Evolutionary conservation across 345 rosid genomes (phyloP).

Genomic region (Murraya koenigii): DNA sequence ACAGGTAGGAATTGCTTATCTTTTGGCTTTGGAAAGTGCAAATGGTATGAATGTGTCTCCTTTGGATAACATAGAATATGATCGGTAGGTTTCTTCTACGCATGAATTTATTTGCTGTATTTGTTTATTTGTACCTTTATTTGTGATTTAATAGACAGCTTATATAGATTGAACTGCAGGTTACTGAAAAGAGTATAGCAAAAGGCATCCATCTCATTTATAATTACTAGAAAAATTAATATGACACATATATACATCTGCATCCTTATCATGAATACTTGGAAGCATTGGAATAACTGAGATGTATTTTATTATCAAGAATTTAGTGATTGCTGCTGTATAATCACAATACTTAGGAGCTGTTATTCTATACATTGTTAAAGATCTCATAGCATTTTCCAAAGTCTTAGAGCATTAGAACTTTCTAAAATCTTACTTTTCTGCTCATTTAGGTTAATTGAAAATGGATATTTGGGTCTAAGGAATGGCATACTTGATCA

Average conservation of each 20-base stretch:
- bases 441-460: conserved; percentile 66
- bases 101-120: neutral
- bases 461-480: conserved; percentile 87
- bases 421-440: neutral
- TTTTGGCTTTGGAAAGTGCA: conserved; percentile 87
- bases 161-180: neutral
- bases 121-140: neutral
- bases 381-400: neutral
- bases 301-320: neutral
- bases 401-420: neutral
- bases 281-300: neutral
- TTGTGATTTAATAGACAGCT: neutral
- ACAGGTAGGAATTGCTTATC: conserved; percentile 61
- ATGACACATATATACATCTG: neutral
- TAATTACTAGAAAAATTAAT: neutral
- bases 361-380: neutral
- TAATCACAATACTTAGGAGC: neutral
- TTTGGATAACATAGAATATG: conserved; percentile 85
- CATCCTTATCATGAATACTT: neutral
- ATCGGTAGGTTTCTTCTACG: conserved; percentile 42
- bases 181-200: neutral
- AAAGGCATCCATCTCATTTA: neutral
- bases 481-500: conserved; percentile 94
- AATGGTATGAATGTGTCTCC: conserved; percentile 60
- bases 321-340: neutral